Conservation (phyloP, 495 filamentous ascomycete species). For the Penicillium silybi region DNA sequence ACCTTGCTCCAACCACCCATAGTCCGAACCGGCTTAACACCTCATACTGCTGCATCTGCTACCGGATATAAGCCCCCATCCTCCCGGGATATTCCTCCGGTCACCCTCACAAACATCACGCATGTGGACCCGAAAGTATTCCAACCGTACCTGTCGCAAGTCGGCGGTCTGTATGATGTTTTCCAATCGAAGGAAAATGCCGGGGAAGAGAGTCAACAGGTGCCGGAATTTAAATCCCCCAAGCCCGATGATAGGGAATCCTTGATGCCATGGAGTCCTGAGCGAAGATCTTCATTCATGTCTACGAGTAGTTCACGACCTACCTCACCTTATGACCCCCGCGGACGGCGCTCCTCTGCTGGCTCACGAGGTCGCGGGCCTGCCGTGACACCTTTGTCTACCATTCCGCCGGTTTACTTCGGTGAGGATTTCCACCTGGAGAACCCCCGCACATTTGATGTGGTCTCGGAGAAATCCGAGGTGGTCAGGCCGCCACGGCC, state of each 20-base stretch:
- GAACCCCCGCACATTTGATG: slow-evolving; percentile 93
- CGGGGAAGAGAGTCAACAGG: slow-evolving; percentile 48
- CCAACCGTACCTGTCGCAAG: slow-evolving; percentile 75
- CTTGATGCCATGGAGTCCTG: slow-evolving; percentile 32
- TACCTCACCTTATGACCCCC: slow-evolving; percentile 37
- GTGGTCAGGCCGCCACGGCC: slow-evolving; percentile 68
- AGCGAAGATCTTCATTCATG: slow-evolving; percentile 36
- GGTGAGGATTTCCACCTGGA: slow-evolving; percentile 94
- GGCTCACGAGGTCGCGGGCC: slow-evolving; percentile 41
- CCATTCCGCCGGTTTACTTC: slow-evolving; percentile 90
- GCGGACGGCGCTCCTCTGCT: slow-evolving; percentile 33
- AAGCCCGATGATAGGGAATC: slow-evolving; percentile 36
- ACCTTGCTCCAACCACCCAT: slow-evolving; percentile 88
- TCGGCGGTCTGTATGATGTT: slow-evolving; percentile 77
- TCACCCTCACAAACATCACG: slow-evolving; percentile 85
- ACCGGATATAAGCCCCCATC: slow-evolving; percentile 77
- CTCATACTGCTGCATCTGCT: slow-evolving; percentile 63
- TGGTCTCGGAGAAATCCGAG: slow-evolving; percentile 93
- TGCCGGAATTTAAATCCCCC: slow-evolving; percentile 29
- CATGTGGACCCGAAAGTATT: slow-evolving; percentile 78
- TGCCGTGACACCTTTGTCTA: slow-evolving; percentile 79
- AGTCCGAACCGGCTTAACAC: slow-evolving; percentile 77
- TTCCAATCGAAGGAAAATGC: slow-evolving; percentile 67
- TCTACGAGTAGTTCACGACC: slow-evolving; percentile 35
- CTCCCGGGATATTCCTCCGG: slow-evolving; percentile 90